Evolutionary conservation across 2,329 filamentous ascomycete genomes (phyloP).

Genomic region (Fusarium buharicum): DNA sequence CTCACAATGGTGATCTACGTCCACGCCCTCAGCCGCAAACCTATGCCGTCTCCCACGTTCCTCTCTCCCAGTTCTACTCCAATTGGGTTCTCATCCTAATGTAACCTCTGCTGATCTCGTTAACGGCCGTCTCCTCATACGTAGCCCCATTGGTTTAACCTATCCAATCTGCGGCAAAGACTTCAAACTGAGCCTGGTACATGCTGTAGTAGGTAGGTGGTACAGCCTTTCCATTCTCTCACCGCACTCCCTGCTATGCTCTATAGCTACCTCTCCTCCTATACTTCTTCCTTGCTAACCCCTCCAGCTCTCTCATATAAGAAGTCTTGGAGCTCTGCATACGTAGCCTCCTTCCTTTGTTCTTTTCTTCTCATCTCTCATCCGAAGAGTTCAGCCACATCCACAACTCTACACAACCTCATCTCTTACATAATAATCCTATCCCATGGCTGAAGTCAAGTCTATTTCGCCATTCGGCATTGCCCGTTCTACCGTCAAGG

Average conservation of each 20-base stretch:
- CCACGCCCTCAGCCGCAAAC: constrained; percentile 34
- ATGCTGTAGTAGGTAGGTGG: constrained; percentile 9
- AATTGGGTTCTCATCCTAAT: constrained; percentile 25
- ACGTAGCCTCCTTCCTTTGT: constrained; percentile 11
- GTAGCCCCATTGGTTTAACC: constrained; percentile 31
- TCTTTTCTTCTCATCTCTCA: constrained; percentile 40
- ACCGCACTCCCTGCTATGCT: constrained; percentile 37
- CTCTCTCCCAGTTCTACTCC: constrained; percentile 1
- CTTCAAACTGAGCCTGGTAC: constrained; percentile 24
- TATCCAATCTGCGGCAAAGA: constrained; percentile 30
- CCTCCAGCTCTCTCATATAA: constrained; percentile 38
- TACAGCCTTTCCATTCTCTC: constrained; percentile 19
- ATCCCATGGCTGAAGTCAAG: constrained; percentile 56
- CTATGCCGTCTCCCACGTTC: constrained; percentile 7
- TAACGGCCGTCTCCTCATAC: constrained; percentile 33
- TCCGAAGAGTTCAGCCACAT: constrained; percentile 38
- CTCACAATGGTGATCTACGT: constrained; percentile 26
- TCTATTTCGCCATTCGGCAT: constrained; percentile 72
- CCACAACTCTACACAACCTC: constrained; percentile 24
- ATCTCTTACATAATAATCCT: constrained; percentile 23
- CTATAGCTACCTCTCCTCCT: constrained; percentile 29
- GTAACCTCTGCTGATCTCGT: constrained; percentile 41
- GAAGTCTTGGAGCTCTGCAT: constrained; percentile 31
- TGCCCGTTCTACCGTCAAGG: constrained; percentile 72
- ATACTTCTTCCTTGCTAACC: constrained; percentile 29